Percentiles rank a stretch among this genome's conserved stretches.
Conservation (phyloP, 768 basidiomycete genomes). For the Boletellus sp. region DNA sequence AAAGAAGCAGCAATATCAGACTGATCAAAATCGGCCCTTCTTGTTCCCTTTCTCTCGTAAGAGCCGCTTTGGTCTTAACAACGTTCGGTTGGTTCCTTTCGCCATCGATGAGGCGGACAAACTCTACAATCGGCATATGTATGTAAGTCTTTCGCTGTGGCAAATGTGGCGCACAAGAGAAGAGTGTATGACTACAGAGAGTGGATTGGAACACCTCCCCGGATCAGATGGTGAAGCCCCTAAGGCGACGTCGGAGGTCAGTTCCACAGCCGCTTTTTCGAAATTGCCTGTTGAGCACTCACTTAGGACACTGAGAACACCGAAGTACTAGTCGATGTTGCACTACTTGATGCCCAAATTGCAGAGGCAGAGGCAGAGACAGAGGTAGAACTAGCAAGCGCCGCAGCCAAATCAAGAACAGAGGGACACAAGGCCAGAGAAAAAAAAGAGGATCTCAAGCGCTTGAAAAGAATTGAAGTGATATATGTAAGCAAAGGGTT, state of each 20-base stretch:
- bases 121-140: constrained; percentile 86
- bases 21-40: constrained; percentile 91
- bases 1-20: constrained; percentile 98
- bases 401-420: constrained; percentile 44
- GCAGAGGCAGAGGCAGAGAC: constrained; percentile 57
- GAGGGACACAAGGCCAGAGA: constrained; percentile 65
- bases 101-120: constrained; percentile 95
- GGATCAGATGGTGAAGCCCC: constrained; percentile 58
- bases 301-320: constrained; percentile 53
- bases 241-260: constrained; percentile 42
- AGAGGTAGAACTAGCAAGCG: constrained; percentile 54
- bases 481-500: constrained; percentile 71
- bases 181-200: constrained; percentile 92
- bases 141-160: constrained; percentile 79
- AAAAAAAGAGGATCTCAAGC: constrained; percentile 75
- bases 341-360: constrained; percentile 68
- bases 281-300: background rate
- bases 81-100: constrained; percentile 79
- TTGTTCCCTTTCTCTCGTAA: constrained; percentile 89
- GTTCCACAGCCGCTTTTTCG: constrained; percentile 6
- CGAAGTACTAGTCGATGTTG: constrained; percentile 71
- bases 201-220: constrained; percentile 80
- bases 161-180: constrained; percentile 97
- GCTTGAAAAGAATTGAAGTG: constrained; percentile 84
- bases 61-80: constrained; percentile 45